Percentiles rank a stretch among this genome's conserved stretches.
These are phyloP conservation scores for Thelephora terrestris DNA, from an alignment of 1,284 basidiomycete genomes.

Conservation along the genomic window DNA sequence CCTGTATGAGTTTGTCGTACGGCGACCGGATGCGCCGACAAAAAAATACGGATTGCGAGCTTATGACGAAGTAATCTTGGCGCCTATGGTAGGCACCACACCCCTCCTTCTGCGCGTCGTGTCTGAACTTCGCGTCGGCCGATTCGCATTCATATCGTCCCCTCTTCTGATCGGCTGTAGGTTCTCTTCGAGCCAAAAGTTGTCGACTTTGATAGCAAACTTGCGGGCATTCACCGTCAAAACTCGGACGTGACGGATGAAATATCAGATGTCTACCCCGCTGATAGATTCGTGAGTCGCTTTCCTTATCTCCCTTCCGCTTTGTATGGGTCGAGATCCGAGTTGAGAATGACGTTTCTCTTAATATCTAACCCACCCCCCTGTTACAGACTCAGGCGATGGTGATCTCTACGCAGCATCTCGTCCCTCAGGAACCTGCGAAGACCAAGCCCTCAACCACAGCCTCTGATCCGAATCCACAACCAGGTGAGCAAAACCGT, in stretches of 20 bases:
- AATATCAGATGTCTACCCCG: constrained; percentile 42
- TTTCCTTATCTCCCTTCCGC: neutral
- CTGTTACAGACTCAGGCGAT: constrained; percentile 74
- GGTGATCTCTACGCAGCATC: constrained; percentile 77
- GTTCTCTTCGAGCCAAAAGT: constrained; percentile 89
- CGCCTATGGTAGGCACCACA: constrained; percentile 66
- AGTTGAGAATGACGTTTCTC: neutral
- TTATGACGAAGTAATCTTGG: constrained; percentile 94
- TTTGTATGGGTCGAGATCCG: neutral
- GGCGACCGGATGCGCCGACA: constrained; percentile 66
- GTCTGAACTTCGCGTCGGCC: too few species aligned
- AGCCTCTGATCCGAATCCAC: neutral
- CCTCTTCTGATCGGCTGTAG: constrained; percentile 33
- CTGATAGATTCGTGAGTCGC: constrained; percentile 50
- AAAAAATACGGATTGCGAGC: constrained; percentile 86
- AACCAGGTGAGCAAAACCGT: neutral
- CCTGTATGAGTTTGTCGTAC: constrained; percentile 81
- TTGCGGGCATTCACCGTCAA: constrained; percentile 35
- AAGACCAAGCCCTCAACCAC: constrained; percentile 10
- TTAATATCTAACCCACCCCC: neutral
- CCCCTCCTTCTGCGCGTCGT: neutral
- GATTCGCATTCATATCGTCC: neutral
- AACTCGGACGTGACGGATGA: constrained; percentile 61
- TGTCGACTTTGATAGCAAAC: constrained; percentile 81
- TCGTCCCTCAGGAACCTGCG: constrained; percentile 23